phyloP scores from a whole-genome alignment of 441 rosid species.

The Eugenia klotzschiana region DNA sequence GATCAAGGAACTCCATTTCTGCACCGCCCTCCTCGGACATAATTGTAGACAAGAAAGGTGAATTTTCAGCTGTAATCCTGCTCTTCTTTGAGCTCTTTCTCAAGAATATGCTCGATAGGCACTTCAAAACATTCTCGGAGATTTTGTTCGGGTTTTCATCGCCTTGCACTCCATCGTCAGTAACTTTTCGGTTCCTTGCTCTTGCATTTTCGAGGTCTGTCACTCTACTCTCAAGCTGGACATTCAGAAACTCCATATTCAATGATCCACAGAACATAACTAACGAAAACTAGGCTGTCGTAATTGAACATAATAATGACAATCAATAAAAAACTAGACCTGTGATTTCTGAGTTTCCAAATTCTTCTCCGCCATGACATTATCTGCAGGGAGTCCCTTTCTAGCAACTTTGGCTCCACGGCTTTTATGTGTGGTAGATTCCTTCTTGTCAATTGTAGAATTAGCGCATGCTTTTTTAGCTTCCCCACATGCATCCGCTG shows the following conservation, averaged over 20 bases:
- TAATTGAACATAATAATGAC: not conserved
- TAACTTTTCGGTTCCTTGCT: conserved; percentile 7
- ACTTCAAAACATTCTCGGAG: conserved; percentile 59
- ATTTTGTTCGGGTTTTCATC: conserved; percentile 39
- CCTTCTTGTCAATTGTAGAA: conserved; percentile 19
- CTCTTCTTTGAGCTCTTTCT: conserved; percentile 43
- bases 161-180: conserved; percentile 13
- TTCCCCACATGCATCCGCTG: conserved; percentile 24
- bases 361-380: conserved; percentile 21
- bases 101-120: conserved; percentile 42
- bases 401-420: conserved; percentile 17
- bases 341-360: conserved; percentile 24
- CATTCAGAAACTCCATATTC: not conserved
- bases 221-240: conserved; percentile 26
- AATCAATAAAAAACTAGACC: conserved; percentile 17
- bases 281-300: not conserved
- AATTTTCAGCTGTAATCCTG: conserved; percentile 13
- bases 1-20: conserved; percentile 25
- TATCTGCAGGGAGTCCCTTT: conserved; percentile 16
- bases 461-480: conserved; percentile 21
- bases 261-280: not conserved
- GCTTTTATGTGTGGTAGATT: conserved; percentile 9
- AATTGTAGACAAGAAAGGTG: conserved; percentile 13
- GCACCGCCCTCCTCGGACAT: conserved; percentile 15
- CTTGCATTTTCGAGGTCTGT: conserved; percentile 25